Conservation (phyloP, 805 yeast genomes). For the Yarrowia divulgata region DNA sequence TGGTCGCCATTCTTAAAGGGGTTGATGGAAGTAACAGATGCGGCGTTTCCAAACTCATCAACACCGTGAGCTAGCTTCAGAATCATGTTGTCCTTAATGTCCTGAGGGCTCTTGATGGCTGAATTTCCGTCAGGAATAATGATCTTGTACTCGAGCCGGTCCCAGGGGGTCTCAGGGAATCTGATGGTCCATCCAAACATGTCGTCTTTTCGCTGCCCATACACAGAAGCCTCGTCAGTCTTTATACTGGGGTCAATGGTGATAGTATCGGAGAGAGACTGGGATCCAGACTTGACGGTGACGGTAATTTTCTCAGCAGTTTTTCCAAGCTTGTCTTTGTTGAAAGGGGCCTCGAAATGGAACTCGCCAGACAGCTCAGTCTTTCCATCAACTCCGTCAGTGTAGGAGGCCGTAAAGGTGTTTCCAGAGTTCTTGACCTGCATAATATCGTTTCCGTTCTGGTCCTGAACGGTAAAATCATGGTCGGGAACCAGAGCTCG, state of each 20-base stretch:
- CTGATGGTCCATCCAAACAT: not conserved
- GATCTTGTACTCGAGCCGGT: not conserved
- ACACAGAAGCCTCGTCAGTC: not conserved
- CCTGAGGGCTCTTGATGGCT: not conserved
- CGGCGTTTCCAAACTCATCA: not conserved
- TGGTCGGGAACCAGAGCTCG: not conserved
- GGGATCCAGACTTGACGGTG: not conserved
- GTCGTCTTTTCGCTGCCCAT: constrained; percentile 2
- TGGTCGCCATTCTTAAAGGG: not conserved
- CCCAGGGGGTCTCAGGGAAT: constrained; percentile 7
- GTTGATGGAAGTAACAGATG: not conserved
- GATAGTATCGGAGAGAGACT: constrained; percentile 9
- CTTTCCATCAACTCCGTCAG: not conserved
- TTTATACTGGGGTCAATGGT: constrained; percentile 1
- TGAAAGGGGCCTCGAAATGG: not conserved
- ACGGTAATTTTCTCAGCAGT: not conserved
- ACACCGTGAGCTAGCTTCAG: not conserved
- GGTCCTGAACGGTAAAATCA: constrained; percentile 1
- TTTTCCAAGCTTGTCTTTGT: not conserved
- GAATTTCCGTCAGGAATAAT: not conserved
- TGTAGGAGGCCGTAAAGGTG: constrained; percentile 11
- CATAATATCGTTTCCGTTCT: not conserved
- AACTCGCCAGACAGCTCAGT: not conserved
- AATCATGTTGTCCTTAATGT: not conserved
- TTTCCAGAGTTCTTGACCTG: not conserved